Conservation (phyloP, 352 stramenopile genomes). For the Pythium volutum region DNA sequence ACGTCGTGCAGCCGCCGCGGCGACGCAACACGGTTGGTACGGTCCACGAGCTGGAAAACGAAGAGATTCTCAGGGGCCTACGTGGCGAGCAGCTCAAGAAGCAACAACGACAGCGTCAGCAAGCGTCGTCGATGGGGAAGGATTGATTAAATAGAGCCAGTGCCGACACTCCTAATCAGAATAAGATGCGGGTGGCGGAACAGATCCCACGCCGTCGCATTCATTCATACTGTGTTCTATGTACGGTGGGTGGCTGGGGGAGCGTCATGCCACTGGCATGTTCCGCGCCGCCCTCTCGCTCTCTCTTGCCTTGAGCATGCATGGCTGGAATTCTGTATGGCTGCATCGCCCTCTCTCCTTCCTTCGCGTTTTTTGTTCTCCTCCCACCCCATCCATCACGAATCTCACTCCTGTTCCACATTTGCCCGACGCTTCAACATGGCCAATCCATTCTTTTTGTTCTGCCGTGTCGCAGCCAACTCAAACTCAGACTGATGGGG, state of each 20-base stretch:
- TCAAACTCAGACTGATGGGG: background rate
- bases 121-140: background rate
- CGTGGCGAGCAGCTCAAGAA: slow-evolving; percentile 19
- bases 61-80: slow-evolving; percentile 46
- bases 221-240: no score
- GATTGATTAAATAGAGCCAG: slow-evolving; percentile 3
- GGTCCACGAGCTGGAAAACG: slow-evolving; percentile 55
- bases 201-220: no score
- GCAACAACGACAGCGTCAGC: background rate
- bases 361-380: no score
- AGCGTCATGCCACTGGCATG: background rate
- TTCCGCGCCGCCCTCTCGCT: slow-evolving; percentile 5
- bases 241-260: no score
- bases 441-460: background rate
- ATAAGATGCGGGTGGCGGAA: no score
- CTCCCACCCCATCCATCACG: background rate
- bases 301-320: background rate
- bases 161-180: background rate
- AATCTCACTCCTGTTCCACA: background rate
- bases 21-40: slow-evolving; percentile 48
- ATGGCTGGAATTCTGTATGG: background rate
- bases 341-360: background rate
- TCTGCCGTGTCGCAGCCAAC: background rate
- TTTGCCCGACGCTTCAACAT: no score
- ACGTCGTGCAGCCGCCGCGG: background rate